A percentile compares a stretch with the other conserved stretches of the same genome.
Evolutionary conservation across 257 asterid genomes (phyloP).

Genomic region (Mitragyna speciosa): DNA sequence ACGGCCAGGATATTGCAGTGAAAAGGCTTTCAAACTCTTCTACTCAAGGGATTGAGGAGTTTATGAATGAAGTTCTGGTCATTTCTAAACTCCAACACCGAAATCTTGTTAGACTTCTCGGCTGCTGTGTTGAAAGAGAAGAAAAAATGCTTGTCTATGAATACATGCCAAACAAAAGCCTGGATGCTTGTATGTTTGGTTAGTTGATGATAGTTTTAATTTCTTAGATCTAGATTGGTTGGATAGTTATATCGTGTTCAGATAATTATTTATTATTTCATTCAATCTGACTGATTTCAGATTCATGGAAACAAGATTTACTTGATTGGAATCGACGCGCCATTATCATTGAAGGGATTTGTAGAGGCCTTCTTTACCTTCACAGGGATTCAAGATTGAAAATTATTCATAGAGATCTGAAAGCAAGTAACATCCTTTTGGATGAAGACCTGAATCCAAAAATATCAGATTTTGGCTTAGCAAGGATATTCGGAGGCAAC

Average conservation of each 20-base stretch:
- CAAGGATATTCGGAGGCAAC: conserved; percentile 14
- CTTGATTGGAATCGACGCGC: conserved; percentile 51
- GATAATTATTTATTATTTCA: no score
- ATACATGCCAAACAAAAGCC: conserved; percentile 52
- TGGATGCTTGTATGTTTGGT: conserved; percentile 20
- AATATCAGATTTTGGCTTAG: conserved; percentile 51
- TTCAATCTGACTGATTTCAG: not conserved
- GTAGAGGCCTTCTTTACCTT: conserved; percentile 67
- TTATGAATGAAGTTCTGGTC: conserved; percentile 51
- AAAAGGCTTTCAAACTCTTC: conserved; percentile 36
- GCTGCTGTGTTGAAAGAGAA: conserved; percentile 42
- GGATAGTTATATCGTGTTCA: no score
- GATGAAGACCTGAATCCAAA: conserved; percentile 54
- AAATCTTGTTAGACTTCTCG: conserved; percentile 53
- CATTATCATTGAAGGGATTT: conserved; percentile 51
- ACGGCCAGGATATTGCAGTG: conserved; percentile 18
- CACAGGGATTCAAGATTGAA: conserved; percentile 62
- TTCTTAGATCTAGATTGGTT: no score
- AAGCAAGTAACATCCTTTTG: conserved; percentile 53
- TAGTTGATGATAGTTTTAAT: conserved; percentile 19
- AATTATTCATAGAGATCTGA: conserved; percentile 63
- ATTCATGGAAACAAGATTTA: conserved; percentile 20
- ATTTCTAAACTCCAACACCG: conserved; percentile 48
- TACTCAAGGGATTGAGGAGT: conserved; percentile 47
- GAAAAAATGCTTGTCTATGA: conserved; percentile 58